phyloP scores from a whole-genome alignment of 2,329 filamentous ascomycete genomes.

The Niveomyces coronatus region DNA sequence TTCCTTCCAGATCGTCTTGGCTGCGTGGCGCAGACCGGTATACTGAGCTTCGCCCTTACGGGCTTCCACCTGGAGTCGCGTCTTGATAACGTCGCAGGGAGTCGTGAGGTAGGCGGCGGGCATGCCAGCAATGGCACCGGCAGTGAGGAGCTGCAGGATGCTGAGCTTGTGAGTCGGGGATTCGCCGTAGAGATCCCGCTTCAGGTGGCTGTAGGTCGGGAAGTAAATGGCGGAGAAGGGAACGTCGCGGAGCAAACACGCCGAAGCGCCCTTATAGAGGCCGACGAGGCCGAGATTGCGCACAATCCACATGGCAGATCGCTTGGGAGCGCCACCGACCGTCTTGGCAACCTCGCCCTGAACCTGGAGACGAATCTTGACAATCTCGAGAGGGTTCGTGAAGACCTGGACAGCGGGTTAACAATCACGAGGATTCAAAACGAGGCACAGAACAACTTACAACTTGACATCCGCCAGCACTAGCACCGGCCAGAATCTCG shows the following conservation, averaged over 20 bases:
- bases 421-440: background rate
- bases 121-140: slow-evolving; percentile 91
- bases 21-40: slow-evolving; percentile 77
- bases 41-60: slow-evolving; percentile 89
- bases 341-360: slow-evolving; percentile 92
- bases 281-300: slow-evolving; percentile 88
- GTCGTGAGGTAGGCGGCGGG: slow-evolving; percentile 91
- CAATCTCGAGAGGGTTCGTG: slow-evolving; percentile 95
- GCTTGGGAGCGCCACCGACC: slow-evolving; percentile 69
- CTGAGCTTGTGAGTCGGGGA: slow-evolving; percentile 77
- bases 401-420: slow-evolving; percentile 53
- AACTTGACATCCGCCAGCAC: slow-evolving; percentile 90
- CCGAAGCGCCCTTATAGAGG: slow-evolving; percentile 92
- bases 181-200: slow-evolving; percentile 90
- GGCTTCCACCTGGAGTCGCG: slow-evolving; percentile 90
- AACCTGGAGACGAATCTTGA: slow-evolving; percentile 96
- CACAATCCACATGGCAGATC: slow-evolving; percentile 96
- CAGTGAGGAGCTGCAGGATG: slow-evolving; percentile 80
- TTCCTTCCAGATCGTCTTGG: slow-evolving; percentile 72
- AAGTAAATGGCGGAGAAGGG: slow-evolving; percentile 99
- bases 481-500: slow-evolving; percentile 81
- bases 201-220: slow-evolving; percentile 90
- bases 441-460: slow-evolving; percentile 44
- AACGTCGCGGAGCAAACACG: slow-evolving; percentile 89
- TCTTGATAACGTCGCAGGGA: slow-evolving; percentile 98